Evolutionary conservation across 108 stramenopile genomes (phyloP), one percentile per base, ranked within the genome.

Genomic region (Seminavis robusta): DNA sequence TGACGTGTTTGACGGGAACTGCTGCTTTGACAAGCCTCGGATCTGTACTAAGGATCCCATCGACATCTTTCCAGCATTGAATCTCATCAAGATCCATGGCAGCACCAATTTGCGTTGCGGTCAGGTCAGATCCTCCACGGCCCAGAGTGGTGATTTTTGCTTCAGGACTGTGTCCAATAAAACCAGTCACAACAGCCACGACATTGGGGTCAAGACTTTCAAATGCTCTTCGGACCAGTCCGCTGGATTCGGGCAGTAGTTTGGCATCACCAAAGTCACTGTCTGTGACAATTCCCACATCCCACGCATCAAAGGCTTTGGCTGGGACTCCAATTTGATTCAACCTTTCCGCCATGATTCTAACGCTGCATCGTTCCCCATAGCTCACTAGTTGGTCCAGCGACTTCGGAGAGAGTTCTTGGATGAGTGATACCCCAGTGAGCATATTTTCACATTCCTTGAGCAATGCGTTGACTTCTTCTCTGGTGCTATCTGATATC

Each of bases 1-100:
- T 76, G n/a, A 95, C 92, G 33, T 70, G 68, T 23, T 78, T 63
- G 29, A 99, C 86, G 2, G 96, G 94, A 0, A 90, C 60, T 1
- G 98, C 97, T 30, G 67, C 74, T 1, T 77, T 50, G 1, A 99
- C 97, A 3, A 93, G 59, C 7, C 95, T 73, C 21, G 98, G 98
- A 74, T 99, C 97, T 8, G 91, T 88, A 7, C 88, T 84, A 42
- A 99, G 72, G 38, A 99, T 98, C 23, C 98, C 98, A 77, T 99
- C 93, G 27, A 99, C 98, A 75, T 99, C 98, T 69, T 97, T 99
- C 98, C 98, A 99, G 13, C 98, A 94, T 77, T 98, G 97, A 46
- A 98, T 79, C 65, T 98, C 97, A 47, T 98, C 94, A 16, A 92
- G 52, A 8, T 63, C 54, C 11, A 70, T 58, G 4, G 92, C 88